Evolutionary conservation across 345 rosid genomes (phyloP).

Genomic region (Anastatica hierochuntica): DNA sequence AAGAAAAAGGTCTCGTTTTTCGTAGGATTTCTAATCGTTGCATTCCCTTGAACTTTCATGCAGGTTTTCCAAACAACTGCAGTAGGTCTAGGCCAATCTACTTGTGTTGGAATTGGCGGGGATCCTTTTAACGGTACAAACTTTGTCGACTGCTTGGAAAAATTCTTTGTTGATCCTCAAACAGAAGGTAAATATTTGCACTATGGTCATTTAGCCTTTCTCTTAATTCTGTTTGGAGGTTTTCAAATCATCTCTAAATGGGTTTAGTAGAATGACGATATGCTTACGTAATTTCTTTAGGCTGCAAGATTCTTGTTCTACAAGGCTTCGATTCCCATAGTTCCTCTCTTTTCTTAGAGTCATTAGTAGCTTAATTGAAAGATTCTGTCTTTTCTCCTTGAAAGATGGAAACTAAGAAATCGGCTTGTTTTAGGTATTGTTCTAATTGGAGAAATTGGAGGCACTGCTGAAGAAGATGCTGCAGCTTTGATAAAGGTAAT

Average conservation of each 20-base stretch:
- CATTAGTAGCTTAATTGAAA: neutral
- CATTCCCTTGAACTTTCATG: neutral
- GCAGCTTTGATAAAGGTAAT: slow-evolving; percentile 77
- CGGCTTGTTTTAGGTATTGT: slow-evolving; percentile 52
- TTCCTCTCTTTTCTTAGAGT: neutral
- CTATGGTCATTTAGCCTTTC: neutral
- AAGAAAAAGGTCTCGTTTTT: neutral
- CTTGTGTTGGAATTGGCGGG: slow-evolving; percentile 97
- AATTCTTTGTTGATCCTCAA: slow-evolving; percentile 80
- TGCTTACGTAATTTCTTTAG: neutral
- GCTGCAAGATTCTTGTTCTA: slow-evolving; percentile 1
- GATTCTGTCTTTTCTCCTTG: neutral
- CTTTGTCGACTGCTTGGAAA: slow-evolving; percentile 79
- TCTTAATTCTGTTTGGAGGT: neutral
- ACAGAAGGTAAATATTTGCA: slow-evolving; percentile 66
- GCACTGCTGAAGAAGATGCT: slow-evolving; percentile 99
- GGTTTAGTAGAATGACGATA: neutral
- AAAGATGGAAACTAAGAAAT: slow-evolving; percentile 10
- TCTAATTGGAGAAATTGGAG: slow-evolving; percentile 96
- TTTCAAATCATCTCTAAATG: neutral
- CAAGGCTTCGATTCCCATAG: neutral
- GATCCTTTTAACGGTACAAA: slow-evolving; percentile 99
- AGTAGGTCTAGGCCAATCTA: slow-evolving; percentile 93
- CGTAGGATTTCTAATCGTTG: neutral
- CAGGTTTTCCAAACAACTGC: slow-evolving; percentile 98